Evolutionary conservation across 805 yeast genomes (phyloP), one percentile per base, ranked within the genome.

Genomic region (Cyberlindnera suaveolens): DNA sequence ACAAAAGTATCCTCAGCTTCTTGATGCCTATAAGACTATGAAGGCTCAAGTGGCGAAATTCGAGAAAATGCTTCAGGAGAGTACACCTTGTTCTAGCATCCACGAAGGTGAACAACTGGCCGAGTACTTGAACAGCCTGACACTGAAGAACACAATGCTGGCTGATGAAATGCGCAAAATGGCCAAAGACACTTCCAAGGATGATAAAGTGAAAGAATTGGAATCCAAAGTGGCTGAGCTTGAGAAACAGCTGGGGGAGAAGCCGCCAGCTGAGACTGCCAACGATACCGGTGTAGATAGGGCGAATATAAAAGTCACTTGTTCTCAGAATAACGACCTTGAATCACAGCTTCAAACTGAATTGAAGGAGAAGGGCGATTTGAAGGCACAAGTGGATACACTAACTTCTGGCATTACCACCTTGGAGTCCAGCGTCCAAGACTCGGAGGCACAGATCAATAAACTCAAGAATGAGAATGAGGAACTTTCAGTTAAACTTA

Each of bases 11-110:
- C 99, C 99, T 0, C 66, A 79, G 35, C 67, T 91, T 14, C 71
- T 89, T 40, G 83, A 83, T 36, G 96, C 98, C 0, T 93, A 87
- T 65, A 85, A 88, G 57, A 67, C 72, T 1, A 96, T 90, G 60
- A 87, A 85, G 65, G 68, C 75, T 37, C 70, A 82, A 36, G 73
- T 89, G 8, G 67, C 58, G 5, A 56, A 66, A 0, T 83, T 90
- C 52, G 96, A 88, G 57, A 77, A 68, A 43, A 75, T 84, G 13
- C 65, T 91, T 46, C 71, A 76, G 40, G 97, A 91, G 54, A 65
- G 76, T 50, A 90, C 97, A 0, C 98, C 98, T 0, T 73, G 86
- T 39, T 72, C 85, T 1, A 74, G 82, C 31, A 77, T 93, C 18
- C 66, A 82, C 1, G 96, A 91, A 56, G 77, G 83, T 2, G 85